A percentile compares a stretch with the other conserved stretches of the same genome.
These are phyloP conservation scores for Cochlearia excelsa DNA, from an alignment of 345 rosid species.

Conservation along the genomic window DNA sequence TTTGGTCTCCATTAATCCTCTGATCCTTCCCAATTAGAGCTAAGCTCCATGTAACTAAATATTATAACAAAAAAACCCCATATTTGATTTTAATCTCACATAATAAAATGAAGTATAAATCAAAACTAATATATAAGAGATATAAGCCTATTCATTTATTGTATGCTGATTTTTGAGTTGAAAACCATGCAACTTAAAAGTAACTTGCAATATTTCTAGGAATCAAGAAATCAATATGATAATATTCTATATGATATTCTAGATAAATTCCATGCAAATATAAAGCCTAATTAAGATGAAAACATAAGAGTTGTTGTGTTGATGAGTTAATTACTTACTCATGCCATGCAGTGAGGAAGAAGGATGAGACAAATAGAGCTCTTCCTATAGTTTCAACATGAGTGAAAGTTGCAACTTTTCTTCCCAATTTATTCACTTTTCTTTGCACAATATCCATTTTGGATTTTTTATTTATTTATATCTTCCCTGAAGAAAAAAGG, in stretches of 20 bases:
- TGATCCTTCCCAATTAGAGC: conserved; percentile 23
- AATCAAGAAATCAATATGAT: too few species aligned
- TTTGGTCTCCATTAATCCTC: conserved; percentile 33
- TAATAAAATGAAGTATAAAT: neutral
- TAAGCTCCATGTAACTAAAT: conserved; percentile 30
- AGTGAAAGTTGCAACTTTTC: conserved; percentile 31
- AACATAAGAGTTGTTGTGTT: neutral
- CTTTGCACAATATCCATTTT: conserved; percentile 35
- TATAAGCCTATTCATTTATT: neutral
- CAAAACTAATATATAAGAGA: neutral
- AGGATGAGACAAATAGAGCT: conserved; percentile 36
- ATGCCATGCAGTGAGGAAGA: conserved; percentile 34
- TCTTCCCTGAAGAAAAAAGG: too few species aligned
- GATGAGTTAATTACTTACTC: conserved; percentile 19
- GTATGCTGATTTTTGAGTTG: too few species aligned
- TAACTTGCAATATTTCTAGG: too few species aligned
- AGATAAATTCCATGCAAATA: neutral
- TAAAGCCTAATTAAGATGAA: neutral
- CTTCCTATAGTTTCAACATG: conserved; percentile 31
- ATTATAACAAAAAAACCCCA: neutral
- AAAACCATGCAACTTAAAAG: too few species aligned
- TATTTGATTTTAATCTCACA: too few species aligned
- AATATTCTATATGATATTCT: neutral
- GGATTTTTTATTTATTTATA: neutral
- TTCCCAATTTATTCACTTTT: conserved; percentile 31